phyloP scores from a whole-genome alignment of 2,329 filamentous ascomycete species.

The Sporothrix humicola region DNA sequence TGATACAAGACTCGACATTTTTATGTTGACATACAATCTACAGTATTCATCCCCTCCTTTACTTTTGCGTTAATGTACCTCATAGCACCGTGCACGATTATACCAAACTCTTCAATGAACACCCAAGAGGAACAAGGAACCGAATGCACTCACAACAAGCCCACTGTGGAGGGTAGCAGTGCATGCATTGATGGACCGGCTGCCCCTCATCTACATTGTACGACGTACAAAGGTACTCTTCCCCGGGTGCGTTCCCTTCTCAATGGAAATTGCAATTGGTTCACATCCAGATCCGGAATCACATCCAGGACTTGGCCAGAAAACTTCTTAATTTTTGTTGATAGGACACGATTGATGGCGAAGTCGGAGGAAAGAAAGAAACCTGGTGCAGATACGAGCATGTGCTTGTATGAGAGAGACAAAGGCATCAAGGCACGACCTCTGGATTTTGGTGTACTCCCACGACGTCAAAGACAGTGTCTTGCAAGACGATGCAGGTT shows the following conservation, averaged over 20 bases:
- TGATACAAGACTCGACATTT: not conserved
- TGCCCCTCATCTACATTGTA: not conserved
- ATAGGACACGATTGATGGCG: not conserved
- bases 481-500: constrained; percentile 1
- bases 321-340: not conserved
- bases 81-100: constrained; percentile 4
- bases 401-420: not conserved
- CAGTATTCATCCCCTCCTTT: not conserved
- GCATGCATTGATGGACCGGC: constrained; percentile 23
- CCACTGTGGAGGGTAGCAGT: constrained; percentile 30
- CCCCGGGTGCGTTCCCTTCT: not conserved
- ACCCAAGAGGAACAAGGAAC: not conserved
- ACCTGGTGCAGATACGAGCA: constrained; percentile 3
- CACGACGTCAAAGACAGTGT: not conserved
- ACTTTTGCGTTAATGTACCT: not conserved
- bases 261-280: constrained; percentile 17
- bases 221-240: not conserved
- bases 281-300: not conserved
- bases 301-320: constrained; percentile 11
- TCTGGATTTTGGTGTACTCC: not conserved
- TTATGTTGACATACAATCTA: not conserved
- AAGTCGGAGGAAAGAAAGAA: not conserved
- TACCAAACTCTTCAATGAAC: constrained; percentile 1
- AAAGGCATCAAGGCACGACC: not conserved
- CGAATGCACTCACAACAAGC: not conserved